phyloP scores from a whole-genome alignment of 169 alveolate genomes.

The Cryptosporidium sp. region DNA sequence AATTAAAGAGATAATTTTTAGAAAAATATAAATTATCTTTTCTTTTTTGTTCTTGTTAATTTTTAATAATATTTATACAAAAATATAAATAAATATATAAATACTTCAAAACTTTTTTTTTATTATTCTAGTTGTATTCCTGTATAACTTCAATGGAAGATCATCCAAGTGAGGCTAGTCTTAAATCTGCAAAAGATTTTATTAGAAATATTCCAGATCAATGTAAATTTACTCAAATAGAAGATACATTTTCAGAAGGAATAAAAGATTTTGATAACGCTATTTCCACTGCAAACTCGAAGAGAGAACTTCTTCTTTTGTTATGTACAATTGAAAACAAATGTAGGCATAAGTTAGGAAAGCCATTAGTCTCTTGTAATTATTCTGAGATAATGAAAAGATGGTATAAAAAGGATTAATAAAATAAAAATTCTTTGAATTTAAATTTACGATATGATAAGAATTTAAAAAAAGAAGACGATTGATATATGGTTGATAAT shows the following conservation, averaged over 20 bases:
- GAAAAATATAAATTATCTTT: neutral
- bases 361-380: neutral
- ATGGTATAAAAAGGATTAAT: slow-evolving; percentile 31
- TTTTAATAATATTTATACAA: neutral
- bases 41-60: neutral
- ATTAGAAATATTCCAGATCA: slow-evolving; percentile 61
- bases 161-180: slow-evolving; percentile 11
- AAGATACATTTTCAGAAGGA: slow-evolving; percentile 21
- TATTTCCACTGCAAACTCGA: slow-evolving; percentile 13
- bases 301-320: slow-evolving; percentile 24
- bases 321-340: slow-evolving; percentile 53
- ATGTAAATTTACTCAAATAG: slow-evolving; percentile 53
- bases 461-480: no score
- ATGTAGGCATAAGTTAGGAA: slow-evolving; percentile 47
- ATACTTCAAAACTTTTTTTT: neutral
- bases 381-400: slow-evolving; percentile 43
- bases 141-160: slow-evolving; percentile 56
- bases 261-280: neutral
- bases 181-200: slow-evolving; percentile 33
- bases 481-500: no score
- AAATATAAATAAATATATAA: neutral
- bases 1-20: no score
- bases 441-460: neutral
- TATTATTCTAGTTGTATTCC: slow-evolving; percentile 28
- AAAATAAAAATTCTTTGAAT: neutral